Evolutionary conservation across 2,329 filamentous ascomycete species (phyloP).

Genomic region (Epichloe typhina): DNA sequence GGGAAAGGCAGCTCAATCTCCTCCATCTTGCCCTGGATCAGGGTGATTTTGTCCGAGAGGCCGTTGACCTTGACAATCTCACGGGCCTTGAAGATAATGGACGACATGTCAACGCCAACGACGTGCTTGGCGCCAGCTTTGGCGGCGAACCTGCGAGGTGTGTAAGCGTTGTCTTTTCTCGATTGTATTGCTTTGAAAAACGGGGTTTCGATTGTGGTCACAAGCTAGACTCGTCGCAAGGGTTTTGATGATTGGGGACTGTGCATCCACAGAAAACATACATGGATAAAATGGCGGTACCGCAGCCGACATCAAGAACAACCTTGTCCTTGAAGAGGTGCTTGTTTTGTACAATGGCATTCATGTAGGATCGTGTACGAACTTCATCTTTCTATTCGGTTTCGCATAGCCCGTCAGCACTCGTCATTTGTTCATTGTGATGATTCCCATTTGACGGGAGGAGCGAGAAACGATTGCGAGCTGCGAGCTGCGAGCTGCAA

Average conservation of each 20-base stretch:
- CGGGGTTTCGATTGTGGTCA: no score
- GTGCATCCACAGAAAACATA: constrained; percentile 32
- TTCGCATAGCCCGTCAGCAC: constrained; percentile 1
- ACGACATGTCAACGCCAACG: constrained; percentile 98
- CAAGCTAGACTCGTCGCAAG: not conserved
- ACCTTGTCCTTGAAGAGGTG: constrained; percentile 76
- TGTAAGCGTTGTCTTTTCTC: constrained; percentile 1
- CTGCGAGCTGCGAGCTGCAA: not conserved
- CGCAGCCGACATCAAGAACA: constrained; percentile 93
- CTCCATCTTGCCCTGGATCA: constrained; percentile 99
- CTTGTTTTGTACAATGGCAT: constrained; percentile 92
- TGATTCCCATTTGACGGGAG: not conserved
- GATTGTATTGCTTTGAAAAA: not conserved
- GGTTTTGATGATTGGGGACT: not conserved
- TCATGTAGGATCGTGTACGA: constrained; percentile 90
- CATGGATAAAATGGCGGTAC: constrained; percentile 98
- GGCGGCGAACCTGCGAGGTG: constrained; percentile 71
- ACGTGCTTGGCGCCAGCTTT: constrained; percentile 96
- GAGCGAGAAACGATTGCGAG: not conserved
- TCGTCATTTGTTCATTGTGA: not conserved
- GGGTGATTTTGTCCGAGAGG: constrained; percentile 88
- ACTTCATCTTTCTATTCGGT: constrained; percentile 83
- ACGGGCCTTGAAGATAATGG: constrained; percentile 95
- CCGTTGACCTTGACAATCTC: constrained; percentile 91
- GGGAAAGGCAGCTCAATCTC: constrained; percentile 87